Evolutionary conservation across 352 stramenopile genomes (phyloP).

Genomic region (Lagenidium giganteum): DNA sequence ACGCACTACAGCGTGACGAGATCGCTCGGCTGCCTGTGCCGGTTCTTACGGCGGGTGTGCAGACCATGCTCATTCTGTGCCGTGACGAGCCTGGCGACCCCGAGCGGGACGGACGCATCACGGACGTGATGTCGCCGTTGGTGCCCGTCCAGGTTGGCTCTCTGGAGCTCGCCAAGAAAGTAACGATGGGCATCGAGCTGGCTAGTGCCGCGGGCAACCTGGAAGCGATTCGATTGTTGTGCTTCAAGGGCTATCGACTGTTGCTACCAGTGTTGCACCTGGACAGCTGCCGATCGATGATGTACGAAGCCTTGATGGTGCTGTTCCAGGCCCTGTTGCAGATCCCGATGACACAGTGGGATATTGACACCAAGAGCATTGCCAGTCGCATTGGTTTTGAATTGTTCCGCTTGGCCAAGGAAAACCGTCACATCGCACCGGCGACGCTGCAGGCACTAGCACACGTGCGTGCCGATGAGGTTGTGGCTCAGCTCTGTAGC

Average conservation of each 20-base stretch:
- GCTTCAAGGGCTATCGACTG: conserved; percentile 66
- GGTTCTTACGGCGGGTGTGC: conserved; percentile 42
- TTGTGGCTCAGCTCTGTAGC: too few relatives aligned
- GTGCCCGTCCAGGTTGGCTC: conserved; percentile 24
- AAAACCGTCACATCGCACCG: conserved; percentile 15
- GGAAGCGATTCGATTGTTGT: conserved; percentile 40
- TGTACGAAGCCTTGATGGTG: conserved; percentile 37
- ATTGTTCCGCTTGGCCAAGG: conserved; percentile 37
- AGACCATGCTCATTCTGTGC: conserved; percentile 49
- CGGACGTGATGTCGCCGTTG: conserved; percentile 22
- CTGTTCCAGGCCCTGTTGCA: conserved; percentile 15
- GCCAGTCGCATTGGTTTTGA: conserved; percentile 52
- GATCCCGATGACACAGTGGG: conserved; percentile 25
- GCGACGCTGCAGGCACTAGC: conserved; percentile 2
- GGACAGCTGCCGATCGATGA: conserved; percentile 28
- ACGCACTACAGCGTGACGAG: conserved; percentile 36
- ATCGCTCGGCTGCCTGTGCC: conserved; percentile 46
- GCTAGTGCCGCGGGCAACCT: conserved; percentile 39
- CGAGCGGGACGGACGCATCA: conserved; percentile 29
- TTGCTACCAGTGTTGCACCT: conserved; percentile 66
- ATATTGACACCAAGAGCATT: conserved; percentile 44
- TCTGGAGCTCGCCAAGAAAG: conserved; percentile 37
- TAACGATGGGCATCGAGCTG: conserved; percentile 61
- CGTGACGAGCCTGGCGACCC: conserved; percentile 37
- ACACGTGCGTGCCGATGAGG: too few relatives aligned